phyloP scores from a whole-genome alignment of 148 eudicot species.

The Drosera capensis region DNA sequence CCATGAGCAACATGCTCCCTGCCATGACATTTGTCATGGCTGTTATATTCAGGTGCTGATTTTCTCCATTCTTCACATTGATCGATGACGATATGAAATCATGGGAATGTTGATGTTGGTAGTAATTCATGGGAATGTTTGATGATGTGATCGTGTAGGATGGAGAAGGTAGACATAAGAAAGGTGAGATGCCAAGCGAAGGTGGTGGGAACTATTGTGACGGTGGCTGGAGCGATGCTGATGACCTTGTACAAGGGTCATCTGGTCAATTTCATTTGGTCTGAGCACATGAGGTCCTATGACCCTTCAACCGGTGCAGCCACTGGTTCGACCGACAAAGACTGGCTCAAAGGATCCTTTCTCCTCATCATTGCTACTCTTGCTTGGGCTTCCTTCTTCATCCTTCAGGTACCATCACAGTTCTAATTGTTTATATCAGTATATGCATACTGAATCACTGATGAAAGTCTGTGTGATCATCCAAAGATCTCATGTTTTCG shows the following conservation, averaged over 20 bases:
- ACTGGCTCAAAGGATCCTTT: constrained; percentile 15
- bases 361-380: constrained; percentile 18
- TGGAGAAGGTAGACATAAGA: constrained; percentile 9
- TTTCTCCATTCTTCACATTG: background rate
- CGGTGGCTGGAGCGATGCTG: constrained; percentile 13
- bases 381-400: constrained; percentile 21
- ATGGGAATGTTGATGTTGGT: background rate
- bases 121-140: background rate
- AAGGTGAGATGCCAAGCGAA: constrained; percentile 11
- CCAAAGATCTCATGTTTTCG: too few species aligned
- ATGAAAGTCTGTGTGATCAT: too few species aligned
- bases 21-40: constrained; percentile 15
- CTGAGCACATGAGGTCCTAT: constrained; percentile 3
- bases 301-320: background rate
- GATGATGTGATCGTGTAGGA: background rate
- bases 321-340: constrained; percentile 4
- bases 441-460: background rate
- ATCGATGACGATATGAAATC: background rate
- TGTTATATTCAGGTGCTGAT: constrained; percentile 7
- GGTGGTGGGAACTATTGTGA: constrained; percentile 9
- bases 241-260: constrained; percentile 12
- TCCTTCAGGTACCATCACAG: constrained; percentile 19
- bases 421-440: background rate
- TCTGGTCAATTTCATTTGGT: background rate
- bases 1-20: constrained; percentile 16